A percentile compares a stretch with the other conserved stretches of the same genome.
These are phyloP conservation scores for Quercus berberidifolia DNA, from an alignment of 306 rosid genomes.

Conservation along the genomic window DNA sequence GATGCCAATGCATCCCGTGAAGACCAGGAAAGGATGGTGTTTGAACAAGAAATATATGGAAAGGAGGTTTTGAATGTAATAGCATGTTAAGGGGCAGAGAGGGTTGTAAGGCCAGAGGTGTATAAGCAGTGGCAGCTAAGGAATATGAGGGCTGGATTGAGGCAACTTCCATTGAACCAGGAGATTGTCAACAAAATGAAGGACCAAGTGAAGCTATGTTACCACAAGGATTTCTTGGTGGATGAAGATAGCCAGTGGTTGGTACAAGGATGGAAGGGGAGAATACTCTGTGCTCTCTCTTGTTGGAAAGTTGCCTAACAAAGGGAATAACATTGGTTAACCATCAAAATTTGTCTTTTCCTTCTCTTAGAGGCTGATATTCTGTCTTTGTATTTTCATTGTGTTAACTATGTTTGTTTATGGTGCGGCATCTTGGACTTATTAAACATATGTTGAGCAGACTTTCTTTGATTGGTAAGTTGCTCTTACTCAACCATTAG, in stretches of 20 bases:
- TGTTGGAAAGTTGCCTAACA: constrained; percentile 16
- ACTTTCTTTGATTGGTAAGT: too few relatives aligned
- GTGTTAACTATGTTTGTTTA: too few relatives aligned
- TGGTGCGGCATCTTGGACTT: too few relatives aligned
- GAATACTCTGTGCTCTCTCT: constrained; percentile 12
- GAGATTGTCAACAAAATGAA: constrained; percentile 4
- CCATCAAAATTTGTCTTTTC: too few relatives aligned
- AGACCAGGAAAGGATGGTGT: constrained; percentile 15
- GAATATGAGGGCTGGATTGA: constrained; percentile 28
- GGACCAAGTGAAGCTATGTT: background rate
- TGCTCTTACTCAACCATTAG: too few relatives aligned
- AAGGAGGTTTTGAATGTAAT: constrained; percentile 22
- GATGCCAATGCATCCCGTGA: constrained; percentile 15
- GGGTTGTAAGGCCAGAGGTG: constrained; percentile 39
- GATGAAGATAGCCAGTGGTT: constrained; percentile 34
- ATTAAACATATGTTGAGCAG: too few relatives aligned
- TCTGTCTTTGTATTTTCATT: too few relatives aligned
- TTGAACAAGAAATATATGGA: constrained; percentile 22
- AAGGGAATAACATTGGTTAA: too few relatives aligned
- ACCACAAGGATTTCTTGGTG: constrained; percentile 24
- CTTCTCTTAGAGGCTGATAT: too few relatives aligned
- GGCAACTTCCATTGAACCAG: constrained; percentile 27
- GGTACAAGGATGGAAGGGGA: constrained; percentile 38
- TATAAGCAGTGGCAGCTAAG: constrained; percentile 33
- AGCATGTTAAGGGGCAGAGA: constrained; percentile 34